These are phyloP conservation scores for Calonectria naviculata DNA, from an alignment of 2,329 filamentous ascomycete genomes.

Conservation along the genomic window DNA sequence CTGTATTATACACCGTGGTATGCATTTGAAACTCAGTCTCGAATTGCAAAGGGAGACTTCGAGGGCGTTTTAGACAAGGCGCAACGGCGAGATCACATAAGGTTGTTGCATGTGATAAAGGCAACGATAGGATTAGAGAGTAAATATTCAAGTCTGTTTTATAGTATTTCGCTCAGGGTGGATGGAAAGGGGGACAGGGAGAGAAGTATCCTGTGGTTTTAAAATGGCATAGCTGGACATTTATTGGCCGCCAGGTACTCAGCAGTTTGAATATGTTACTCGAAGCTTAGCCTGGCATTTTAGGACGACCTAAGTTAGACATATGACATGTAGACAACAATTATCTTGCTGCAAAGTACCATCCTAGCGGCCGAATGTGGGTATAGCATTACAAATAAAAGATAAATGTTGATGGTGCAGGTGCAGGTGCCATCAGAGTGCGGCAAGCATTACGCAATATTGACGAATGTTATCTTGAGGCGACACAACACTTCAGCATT, in stretches of 20 bases:
- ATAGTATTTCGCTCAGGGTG: constrained; percentile 29
- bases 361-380: neutral
- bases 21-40: constrained; percentile 37
- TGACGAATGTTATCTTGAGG: neutral
- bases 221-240: neutral
- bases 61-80: constrained; percentile 29
- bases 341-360: neutral
- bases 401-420: no score
- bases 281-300: no score
- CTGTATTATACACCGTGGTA: constrained; percentile 43
- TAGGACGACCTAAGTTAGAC: no score
- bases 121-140: constrained; percentile 36
- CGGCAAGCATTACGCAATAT: neutral
- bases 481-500: no score
- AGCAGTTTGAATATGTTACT: neutral
- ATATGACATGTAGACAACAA: neutral
- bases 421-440: neutral
- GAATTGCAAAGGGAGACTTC: constrained; percentile 29
- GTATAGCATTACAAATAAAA: neutral
- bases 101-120: constrained; percentile 17
- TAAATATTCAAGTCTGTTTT: constrained; percentile 40
- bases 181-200: constrained; percentile 8
- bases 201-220: constrained; percentile 32
- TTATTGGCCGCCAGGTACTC: no score
- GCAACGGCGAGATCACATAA: constrained; percentile 26